Evolutionary conservation across 192 early-diverging fungal genomes (phyloP), one percentile per base, ranked within the genome.

Genomic region (Coemansia pectinata): DNA sequence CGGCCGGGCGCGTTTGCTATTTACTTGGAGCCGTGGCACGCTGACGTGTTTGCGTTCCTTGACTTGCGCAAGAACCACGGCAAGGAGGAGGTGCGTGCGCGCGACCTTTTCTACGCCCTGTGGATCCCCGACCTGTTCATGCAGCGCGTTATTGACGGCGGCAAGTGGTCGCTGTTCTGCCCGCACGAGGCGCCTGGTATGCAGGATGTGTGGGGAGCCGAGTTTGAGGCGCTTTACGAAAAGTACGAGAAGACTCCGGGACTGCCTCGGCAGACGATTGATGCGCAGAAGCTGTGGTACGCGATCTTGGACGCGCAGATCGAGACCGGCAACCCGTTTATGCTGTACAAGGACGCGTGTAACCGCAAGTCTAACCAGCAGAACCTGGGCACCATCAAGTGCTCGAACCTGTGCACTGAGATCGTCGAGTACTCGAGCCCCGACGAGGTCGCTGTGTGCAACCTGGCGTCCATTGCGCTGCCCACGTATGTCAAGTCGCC

Each of bases 331-430:
- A 96, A 90, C 9, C 97, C 97, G 5, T 99, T 92, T 72, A 98
- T 99, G 92, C 89, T 99, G 36, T 99, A 99, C 90, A 98, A 99
- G 86, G 97, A 99, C 85, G 94, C 97, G 29, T 99, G 97, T 87
- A 99, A 99, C 85, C 86, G 93, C 83, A 99, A 99, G 86, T 95
- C 94, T 17, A 99, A 99, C 86, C 97, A 99, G 85, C 94, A 98
- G 84, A 98, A 99, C 85, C 84, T 99, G 44, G 97, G 97, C 31
- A 99, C 96, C 15, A 99, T 99, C 90, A 97, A 95, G 83, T 99
- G 95, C 87, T 92, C 90, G 66, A 99, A 99, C 79, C 85, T 99
- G 69, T 99, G 97, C 83, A 99, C 97, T 0, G 97, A 99, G 72
- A 97, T 99, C 84, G 93, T 99, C 48, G 91, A 99, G 79, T 98